These are phyloP conservation scores for Abrus precatorius DNA, from an alignment of 306 rosid species.

Conservation along the genomic window DNA sequence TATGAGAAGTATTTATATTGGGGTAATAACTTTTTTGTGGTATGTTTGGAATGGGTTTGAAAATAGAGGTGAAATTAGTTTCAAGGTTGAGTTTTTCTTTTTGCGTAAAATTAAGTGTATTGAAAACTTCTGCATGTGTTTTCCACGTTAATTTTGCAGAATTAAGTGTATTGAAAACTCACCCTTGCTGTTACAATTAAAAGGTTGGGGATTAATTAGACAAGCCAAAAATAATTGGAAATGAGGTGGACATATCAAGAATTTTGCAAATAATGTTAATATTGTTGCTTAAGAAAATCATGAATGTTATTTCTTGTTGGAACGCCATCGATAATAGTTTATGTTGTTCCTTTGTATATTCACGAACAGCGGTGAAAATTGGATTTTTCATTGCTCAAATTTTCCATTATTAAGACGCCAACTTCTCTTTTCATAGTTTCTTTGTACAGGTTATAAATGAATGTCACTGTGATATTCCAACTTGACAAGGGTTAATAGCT, in stretches of 20 bases:
- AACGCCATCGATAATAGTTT: neutral
- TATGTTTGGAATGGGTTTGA: slow-evolving; percentile 9
- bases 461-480: no score
- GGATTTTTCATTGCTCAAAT: no score
- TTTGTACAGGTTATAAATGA: no score
- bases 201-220: neutral
- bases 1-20: neutral
- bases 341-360: neutral
- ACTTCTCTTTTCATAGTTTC: no score
- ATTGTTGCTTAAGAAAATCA: neutral
- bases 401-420: no score
- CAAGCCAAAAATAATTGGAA: neutral
- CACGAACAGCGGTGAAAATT: no score
- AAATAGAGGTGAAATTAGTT: neutral
- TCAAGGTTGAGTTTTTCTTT: neutral
- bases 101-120: neutral
- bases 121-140: neutral
- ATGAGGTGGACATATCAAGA: neutral
- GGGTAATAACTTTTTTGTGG: neutral
- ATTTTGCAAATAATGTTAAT: neutral
- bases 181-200: neutral
- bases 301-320: neutral
- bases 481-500: no score
- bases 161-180: neutral
- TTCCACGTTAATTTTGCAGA: neutral